Evolutionary conservation across 2,329 filamentous ascomycete genomes (phyloP).

Genomic region (Sporothrix curviconia): DNA sequence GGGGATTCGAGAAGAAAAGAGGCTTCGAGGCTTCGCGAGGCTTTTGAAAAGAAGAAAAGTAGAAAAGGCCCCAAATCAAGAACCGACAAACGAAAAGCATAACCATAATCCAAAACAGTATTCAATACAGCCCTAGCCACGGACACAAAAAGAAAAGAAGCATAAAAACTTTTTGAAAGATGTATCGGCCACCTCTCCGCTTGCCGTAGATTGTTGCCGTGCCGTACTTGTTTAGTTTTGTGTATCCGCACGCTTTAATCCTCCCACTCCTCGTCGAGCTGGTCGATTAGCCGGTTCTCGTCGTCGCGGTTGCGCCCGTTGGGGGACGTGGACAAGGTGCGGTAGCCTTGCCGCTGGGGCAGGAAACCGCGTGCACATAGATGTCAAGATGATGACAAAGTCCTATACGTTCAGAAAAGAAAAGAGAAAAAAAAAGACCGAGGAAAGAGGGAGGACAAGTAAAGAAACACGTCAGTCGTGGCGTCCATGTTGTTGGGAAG

Average conservation of each 20-base stretch:
- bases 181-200: neutral
- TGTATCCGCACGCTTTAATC: slow-evolving; percentile 28
- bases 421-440: too few species aligned
- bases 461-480: slow-evolving; percentile 21
- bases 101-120: slow-evolving; percentile 2
- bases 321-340: slow-evolving; percentile 51
- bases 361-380: slow-evolving; percentile 62
- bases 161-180: neutral
- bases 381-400: slow-evolving; percentile 60
- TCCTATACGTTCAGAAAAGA: slow-evolving; percentile 37
- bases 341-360: slow-evolving; percentile 61
- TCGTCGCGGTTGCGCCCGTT: slow-evolving; percentile 58
- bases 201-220: neutral
- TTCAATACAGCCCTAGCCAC: neutral
- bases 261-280: slow-evolving; percentile 96
- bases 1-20: neutral
- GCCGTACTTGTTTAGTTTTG: neutral
- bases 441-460: slow-evolving; percentile 18
- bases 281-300: slow-evolving; percentile 90
- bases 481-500: neutral
- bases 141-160: neutral
- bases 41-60: neutral
- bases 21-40: neutral
- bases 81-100: neutral
- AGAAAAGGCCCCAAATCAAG: neutral